phyloP scores from a whole-genome alignment of 306 rosid genomes.

The Pachyrhizus erosus region DNA sequence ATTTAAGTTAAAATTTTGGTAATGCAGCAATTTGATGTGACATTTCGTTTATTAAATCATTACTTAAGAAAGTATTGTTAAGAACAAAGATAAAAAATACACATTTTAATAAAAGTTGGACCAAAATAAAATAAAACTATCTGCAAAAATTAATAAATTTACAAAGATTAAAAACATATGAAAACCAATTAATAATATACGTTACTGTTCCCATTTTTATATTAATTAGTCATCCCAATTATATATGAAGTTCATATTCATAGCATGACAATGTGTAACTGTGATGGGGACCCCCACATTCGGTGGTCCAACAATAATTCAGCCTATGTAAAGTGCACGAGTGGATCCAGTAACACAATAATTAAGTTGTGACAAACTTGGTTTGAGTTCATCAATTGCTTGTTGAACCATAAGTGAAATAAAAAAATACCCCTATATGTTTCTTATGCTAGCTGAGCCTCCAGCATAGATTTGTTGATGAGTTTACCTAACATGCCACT shows the following conservation, averaged over 20 bases:
- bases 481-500: slow-evolving; percentile 33
- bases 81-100: neutral
- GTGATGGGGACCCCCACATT: neutral
- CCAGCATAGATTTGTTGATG: slow-evolving; percentile 11
- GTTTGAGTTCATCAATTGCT: slow-evolving; percentile 30
- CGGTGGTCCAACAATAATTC: slow-evolving; percentile 34
- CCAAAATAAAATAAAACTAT: neutral
- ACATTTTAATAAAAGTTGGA: neutral
- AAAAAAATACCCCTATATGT: neutral
- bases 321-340: slow-evolving; percentile 28
- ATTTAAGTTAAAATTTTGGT: neutral
- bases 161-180: neutral
- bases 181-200: neutral
- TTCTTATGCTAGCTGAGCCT: slow-evolving; percentile 1
- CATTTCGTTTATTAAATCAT: neutral
- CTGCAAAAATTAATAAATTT: neutral
- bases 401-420: slow-evolving; percentile 18
- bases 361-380: slow-evolving; percentile 17
- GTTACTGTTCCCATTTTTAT: neutral
- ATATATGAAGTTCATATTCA: slow-evolving; percentile 27
- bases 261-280: neutral
- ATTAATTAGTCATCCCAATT: neutral
- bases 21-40: neutral
- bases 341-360: slow-evolving; percentile 34
- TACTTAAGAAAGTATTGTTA: neutral